phyloP scores from a whole-genome alignment of 305 asterid genomes.

The Stenogyne calaminthoides region DNA sequence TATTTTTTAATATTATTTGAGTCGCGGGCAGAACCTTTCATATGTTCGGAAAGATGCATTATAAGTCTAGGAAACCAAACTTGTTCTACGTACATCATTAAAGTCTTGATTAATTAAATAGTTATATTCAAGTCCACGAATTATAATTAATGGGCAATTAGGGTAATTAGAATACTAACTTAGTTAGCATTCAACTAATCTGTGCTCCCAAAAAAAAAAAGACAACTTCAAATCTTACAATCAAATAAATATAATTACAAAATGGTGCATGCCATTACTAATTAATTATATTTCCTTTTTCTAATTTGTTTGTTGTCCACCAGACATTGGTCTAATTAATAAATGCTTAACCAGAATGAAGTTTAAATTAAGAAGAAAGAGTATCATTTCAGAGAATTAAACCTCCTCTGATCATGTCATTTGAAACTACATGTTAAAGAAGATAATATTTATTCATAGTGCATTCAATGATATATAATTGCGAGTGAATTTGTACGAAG shows the following conservation, averaged over 20 bases:
- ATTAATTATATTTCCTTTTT: not conserved
- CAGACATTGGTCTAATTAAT: not conserved
- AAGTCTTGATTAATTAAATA: not conserved
- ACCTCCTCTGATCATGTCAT: too few species aligned
- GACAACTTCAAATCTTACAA: not conserved
- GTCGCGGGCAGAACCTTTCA: not conserved
- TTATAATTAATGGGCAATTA: not conserved
- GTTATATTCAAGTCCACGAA: not conserved
- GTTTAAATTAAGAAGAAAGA: too few species aligned
- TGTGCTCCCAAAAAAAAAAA: not conserved
- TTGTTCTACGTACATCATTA: not conserved
- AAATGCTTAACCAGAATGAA: not conserved
- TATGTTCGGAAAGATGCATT: not conserved
- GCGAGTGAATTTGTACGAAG: too few species aligned
- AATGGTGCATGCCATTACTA: too few species aligned
- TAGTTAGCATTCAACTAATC: not conserved
- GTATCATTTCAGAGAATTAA: too few species aligned
- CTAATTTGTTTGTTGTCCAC: not conserved
- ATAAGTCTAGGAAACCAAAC: not conserved
- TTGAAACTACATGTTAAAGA: too few species aligned
- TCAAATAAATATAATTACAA: too few species aligned
- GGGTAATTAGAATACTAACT: too few species aligned
- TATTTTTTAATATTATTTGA: too few species aligned
- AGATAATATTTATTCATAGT: too few species aligned
- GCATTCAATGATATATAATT: too few species aligned